phyloP scores from a whole-genome alignment of 73 alveolate genomes.

The Paramecium tetraurelia region DNA sequence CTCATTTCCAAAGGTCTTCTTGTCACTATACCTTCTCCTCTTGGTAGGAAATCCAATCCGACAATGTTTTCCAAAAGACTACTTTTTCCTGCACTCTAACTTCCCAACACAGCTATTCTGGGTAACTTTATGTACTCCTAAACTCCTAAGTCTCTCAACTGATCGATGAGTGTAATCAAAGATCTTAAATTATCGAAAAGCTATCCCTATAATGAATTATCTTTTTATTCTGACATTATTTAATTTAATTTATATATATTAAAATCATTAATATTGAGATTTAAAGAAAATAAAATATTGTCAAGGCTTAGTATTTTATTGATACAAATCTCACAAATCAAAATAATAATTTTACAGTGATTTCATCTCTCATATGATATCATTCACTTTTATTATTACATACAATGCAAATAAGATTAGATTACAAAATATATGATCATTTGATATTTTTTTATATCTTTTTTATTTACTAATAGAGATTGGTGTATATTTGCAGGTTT shows the following conservation, averaged over 20 bases:
- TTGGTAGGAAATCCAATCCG: conserved; percentile 98
- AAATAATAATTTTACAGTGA: background rate
- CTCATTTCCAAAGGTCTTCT: conserved; percentile 90
- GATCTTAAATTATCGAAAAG: conserved; percentile 62
- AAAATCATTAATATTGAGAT: background rate
- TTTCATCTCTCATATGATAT: background rate
- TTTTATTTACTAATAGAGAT: background rate
- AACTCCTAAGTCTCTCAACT: conserved; percentile 97
- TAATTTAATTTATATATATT: background rate
- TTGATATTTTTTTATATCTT: background rate
- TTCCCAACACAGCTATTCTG: conserved; percentile 74
- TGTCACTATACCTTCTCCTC: conserved; percentile 92
- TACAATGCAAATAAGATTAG: background rate
- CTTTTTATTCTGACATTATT: conserved; percentile 14
- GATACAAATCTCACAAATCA: background rate
- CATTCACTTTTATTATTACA: background rate
- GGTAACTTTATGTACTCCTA: conserved; percentile 95
- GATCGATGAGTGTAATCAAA: conserved; percentile 75
- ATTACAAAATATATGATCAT: background rate
- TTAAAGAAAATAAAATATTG: background rate
- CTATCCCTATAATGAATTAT: background rate
- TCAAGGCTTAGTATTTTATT: background rate
- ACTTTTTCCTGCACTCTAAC: conserved; percentile 82
- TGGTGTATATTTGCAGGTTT: background rate
- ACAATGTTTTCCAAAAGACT: conserved; percentile 97